Conservation (phyloP, 179 eudicot species). For the Beta corolliflora region DNA sequence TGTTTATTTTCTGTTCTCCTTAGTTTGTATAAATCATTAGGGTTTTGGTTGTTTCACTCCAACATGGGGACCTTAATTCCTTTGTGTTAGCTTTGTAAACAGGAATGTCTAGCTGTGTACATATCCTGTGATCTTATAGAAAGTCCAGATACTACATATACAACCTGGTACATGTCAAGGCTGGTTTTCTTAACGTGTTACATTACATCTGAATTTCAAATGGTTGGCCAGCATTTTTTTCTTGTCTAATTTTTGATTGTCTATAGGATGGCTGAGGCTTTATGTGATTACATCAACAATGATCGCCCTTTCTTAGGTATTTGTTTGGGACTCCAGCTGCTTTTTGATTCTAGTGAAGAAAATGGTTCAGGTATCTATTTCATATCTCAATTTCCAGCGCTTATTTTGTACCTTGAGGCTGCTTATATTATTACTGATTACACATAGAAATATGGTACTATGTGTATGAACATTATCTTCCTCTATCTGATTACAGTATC, state of each 20-base stretch:
- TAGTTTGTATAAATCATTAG: background rate
- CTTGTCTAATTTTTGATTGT: background rate
- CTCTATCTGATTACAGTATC: background rate
- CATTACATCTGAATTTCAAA: background rate
- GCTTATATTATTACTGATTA: background rate
- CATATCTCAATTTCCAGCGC: background rate
- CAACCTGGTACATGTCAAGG: background rate
- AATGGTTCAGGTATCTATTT: constrained; percentile 71
- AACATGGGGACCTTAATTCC: background rate
- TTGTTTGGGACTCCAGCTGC: constrained; percentile 94
- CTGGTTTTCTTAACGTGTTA: background rate
- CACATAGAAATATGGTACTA: background rate
- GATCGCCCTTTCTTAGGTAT: constrained; percentile 98
- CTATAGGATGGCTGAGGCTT: constrained; percentile 86
- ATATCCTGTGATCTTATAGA: background rate
- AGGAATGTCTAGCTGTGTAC: background rate
- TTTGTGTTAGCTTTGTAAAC: background rate
- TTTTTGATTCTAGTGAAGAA: constrained; percentile 93
- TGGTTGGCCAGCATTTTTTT: background rate
- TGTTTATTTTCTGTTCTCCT: background rate
- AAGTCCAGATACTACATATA: background rate
- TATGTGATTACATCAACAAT: constrained; percentile 75
- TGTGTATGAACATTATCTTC: background rate
- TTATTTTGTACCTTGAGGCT: background rate
- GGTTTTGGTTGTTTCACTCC: background rate